Percentiles rank a stretch among this genome's conserved stretches.
These are phyloP conservation scores for Saitozyma sp. DNA, from an alignment of 768 basidiomycete genomes.

Conservation along the genomic window DNA sequence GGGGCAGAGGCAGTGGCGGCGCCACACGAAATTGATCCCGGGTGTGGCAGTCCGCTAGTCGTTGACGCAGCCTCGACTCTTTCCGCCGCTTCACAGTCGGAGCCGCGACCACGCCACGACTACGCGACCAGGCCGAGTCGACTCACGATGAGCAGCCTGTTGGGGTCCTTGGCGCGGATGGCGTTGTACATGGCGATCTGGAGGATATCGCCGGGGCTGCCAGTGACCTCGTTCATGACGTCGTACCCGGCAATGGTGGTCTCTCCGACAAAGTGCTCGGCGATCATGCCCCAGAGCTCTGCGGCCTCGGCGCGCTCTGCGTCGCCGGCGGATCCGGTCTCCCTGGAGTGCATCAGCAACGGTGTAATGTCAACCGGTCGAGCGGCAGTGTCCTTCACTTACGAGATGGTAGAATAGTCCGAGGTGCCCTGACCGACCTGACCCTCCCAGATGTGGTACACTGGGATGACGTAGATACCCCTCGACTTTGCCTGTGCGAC, in stretches of 20 bases:
- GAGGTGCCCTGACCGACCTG: conserved; percentile 18
- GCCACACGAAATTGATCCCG: no score
- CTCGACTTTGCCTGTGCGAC: conserved; percentile 36
- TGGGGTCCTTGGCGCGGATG: conserved; percentile 36
- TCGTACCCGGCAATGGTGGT: conserved; percentile 40
- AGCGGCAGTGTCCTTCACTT: not conserved
- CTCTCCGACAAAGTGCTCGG: conserved; percentile 36
- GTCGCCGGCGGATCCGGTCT: no score
- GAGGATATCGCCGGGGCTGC: conserved; percentile 33
- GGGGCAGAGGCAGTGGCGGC: no score
- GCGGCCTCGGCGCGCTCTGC: conserved; percentile 14
- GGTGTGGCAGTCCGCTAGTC: no score
- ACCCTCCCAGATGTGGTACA: conserved; percentile 47
- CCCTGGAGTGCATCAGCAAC: no score
- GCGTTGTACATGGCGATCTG: conserved; percentile 46
- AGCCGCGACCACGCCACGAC: no score
- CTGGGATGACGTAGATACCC: conserved; percentile 40
- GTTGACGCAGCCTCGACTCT: no score
- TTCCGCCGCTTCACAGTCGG: no score
- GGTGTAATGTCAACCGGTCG: no score
- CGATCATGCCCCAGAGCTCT: conserved; percentile 42
- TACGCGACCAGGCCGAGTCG: no score
- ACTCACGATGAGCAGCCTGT: conserved; percentile 35
- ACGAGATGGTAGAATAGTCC: conserved; percentile 39
- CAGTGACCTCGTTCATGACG: conserved; percentile 47